phyloP scores from a whole-genome alignment of 371 early-diverging fungal species.

The Mortierella sp. region DNA sequence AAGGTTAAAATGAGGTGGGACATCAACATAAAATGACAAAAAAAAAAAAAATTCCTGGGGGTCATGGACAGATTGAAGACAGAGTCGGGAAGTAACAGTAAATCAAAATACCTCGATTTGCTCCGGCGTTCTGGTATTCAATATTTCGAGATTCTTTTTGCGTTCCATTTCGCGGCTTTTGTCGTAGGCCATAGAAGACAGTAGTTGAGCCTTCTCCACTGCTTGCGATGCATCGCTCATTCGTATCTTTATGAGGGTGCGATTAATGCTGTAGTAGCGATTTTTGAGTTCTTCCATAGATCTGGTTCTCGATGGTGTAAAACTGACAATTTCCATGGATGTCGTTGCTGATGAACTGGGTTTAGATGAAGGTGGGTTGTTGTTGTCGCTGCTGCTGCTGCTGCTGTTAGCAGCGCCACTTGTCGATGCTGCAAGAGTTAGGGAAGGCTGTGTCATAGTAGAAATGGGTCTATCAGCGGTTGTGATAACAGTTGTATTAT shows the following conservation, averaged over 20 bases:
- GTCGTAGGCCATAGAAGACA: slow-evolving; percentile 49
- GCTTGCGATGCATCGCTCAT: slow-evolving; percentile 50
- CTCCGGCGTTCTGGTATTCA: slow-evolving; percentile 81
- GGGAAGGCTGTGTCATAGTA: background rate
- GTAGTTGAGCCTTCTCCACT: slow-evolving; percentile 44
- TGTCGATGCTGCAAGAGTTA: background rate
- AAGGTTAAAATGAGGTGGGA: background rate
- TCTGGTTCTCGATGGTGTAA: slow-evolving; percentile 44
- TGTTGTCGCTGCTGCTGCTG: background rate
- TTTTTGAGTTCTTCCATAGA: slow-evolving; percentile 60
- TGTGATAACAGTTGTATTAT: slow-evolving; percentile 3
- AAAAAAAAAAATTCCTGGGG: background rate
- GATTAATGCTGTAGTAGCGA: slow-evolving; percentile 31
- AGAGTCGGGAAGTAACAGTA: background rate
- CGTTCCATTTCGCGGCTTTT: slow-evolving; percentile 77
- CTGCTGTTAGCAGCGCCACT: background rate
- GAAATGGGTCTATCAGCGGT: slow-evolving; percentile 6
- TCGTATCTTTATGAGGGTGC: slow-evolving; percentile 29
- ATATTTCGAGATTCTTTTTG: slow-evolving; percentile 78
- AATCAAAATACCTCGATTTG: slow-evolving; percentile 70
- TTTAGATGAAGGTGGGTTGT: background rate
- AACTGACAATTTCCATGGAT: slow-evolving; percentile 19
- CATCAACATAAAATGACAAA: background rate
- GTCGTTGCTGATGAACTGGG: background rate
- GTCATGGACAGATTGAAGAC: background rate